phyloP scores from a whole-genome alignment of 2,329 filamentous ascomycete genomes.

The Xylariales sp. region DNA sequence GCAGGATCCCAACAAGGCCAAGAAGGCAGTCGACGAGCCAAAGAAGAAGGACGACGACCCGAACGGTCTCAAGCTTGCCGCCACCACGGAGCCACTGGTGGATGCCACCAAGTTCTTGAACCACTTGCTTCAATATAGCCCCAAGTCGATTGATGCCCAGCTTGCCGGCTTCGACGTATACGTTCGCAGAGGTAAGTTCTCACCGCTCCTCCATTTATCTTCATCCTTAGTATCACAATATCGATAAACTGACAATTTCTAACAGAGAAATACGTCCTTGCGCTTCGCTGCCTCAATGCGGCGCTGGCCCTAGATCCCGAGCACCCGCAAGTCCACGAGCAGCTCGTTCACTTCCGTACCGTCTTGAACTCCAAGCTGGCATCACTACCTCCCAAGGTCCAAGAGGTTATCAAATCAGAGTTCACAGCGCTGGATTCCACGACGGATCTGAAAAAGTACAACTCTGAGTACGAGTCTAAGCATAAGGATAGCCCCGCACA shows the following conservation, averaged over 20 bases:
- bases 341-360: constrained; percentile 65
- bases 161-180: constrained; percentile 87
- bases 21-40: constrained; percentile 55
- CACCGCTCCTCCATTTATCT: background rate
- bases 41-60: constrained; percentile 94
- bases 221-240: constrained; percentile 7
- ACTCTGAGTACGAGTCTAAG: constrained; percentile 59
- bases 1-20: constrained; percentile 78
- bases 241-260: constrained; percentile 19
- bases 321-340: constrained; percentile 71
- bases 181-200: constrained; percentile 76
- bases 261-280: constrained; percentile 80
- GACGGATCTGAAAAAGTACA: constrained; percentile 57
- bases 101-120: constrained; percentile 84
- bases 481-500: constrained; percentile 60
- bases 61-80: constrained; percentile 71
- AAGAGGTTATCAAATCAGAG: constrained; percentile 64
- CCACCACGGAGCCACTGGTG: constrained; percentile 76
- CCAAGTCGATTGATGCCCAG: constrained; percentile 77
- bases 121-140: constrained; percentile 77
- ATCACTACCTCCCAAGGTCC: constrained; percentile 60
- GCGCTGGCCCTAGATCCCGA: constrained; percentile 64
- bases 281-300: constrained; percentile 78
- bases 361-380: constrained; percentile 51
- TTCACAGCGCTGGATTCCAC: constrained; percentile 59